Conservation (phyloP, 2,329 filamentous ascomycete species). For the Cladosporium sp. region DNA sequence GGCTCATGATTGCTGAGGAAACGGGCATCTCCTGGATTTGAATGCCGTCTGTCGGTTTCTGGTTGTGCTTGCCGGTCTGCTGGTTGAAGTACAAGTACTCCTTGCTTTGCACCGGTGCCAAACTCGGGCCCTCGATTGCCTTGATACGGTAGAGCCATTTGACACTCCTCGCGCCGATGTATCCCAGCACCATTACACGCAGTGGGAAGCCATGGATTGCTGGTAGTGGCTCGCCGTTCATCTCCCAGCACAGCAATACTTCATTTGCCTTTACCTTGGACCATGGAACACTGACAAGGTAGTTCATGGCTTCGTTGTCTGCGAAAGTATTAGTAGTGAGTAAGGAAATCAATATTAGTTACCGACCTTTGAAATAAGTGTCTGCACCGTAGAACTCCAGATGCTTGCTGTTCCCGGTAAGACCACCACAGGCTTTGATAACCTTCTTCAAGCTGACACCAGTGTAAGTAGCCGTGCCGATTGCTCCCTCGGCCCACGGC, state of each 20-base stretch:
- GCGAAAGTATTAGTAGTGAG: too few species aligned
- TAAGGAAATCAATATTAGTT: too few species aligned
- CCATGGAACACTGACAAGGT: slow-evolving; percentile 58
- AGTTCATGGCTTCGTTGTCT: slow-evolving; percentile 54
- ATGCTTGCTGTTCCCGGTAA: slow-evolving; percentile 38
- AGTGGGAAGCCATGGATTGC: slow-evolving; percentile 63
- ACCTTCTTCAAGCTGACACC: slow-evolving; percentile 57
- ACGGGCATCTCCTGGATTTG: slow-evolving; percentile 65
- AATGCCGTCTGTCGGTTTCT: slow-evolving; percentile 48
- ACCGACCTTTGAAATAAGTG: slow-evolving; percentile 62
- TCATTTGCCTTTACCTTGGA: slow-evolving; percentile 59
- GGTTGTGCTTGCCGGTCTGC: slow-evolving; percentile 58
- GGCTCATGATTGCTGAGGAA: slow-evolving; percentile 60
- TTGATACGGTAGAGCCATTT: slow-evolving; percentile 60
- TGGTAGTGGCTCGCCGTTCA: slow-evolving; percentile 63
- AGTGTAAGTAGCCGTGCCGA: slow-evolving; percentile 57
- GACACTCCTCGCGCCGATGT: slow-evolving; percentile 61
- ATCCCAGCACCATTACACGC: slow-evolving; percentile 55
- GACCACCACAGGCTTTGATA: slow-evolving; percentile 57
- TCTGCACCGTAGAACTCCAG: slow-evolving; percentile 58
- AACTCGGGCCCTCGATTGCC: slow-evolving; percentile 47
- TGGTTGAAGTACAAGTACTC: slow-evolving; percentile 60
- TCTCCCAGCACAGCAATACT: slow-evolving; percentile 65
- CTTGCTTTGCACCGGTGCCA: slow-evolving; percentile 52
- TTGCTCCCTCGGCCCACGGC: slow-evolving; percentile 57